A percentile compares a stretch with the other conserved stretches of the same genome.
These are phyloP conservation scores for Neospermospora avenae DNA, from an alignment of 2,329 filamentous ascomycete species.

Conservation along the genomic window DNA sequence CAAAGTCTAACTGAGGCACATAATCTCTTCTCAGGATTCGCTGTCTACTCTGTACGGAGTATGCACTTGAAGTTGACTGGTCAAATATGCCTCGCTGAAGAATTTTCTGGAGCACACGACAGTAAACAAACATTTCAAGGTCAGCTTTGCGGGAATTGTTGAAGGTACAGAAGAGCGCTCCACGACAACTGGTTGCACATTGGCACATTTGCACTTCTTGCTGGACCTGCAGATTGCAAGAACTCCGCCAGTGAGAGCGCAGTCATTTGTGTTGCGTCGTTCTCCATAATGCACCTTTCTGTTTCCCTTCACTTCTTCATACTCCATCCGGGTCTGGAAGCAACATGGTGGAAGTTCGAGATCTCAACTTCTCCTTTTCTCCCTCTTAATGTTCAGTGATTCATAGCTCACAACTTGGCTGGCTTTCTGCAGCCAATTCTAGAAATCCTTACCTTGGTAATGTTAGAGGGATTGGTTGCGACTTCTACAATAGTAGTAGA, in stretches of 20 bases:
- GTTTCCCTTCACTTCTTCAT: neutral
- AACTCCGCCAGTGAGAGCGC: neutral
- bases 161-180: too few species aligned
- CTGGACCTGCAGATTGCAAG: constrained; percentile 13
- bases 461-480: too few species aligned
- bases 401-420: too few species aligned
- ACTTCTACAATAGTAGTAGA: neutral
- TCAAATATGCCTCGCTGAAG: neutral
- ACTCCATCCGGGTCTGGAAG: neutral
- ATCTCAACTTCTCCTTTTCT: too few species aligned
- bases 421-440: too few species aligned
- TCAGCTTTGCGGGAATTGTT: constrained; percentile 8
- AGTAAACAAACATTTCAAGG: neutral
- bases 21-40: neutral
- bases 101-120: constrained; percentile 1
- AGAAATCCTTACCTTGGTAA: neutral
- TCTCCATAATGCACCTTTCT: neutral
- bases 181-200: too few species aligned
- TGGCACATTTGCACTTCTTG: constrained; percentile 9
- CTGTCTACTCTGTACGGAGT: neutral
- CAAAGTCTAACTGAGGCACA: neutral
- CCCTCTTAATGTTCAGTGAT: too few species aligned
- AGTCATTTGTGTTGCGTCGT: neutral
- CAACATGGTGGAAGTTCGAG: neutral
- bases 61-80: neutral